These are phyloP conservation scores for Brassica nigra DNA, from an alignment of 345 rosid genomes.

Conservation along the genomic window DNA sequence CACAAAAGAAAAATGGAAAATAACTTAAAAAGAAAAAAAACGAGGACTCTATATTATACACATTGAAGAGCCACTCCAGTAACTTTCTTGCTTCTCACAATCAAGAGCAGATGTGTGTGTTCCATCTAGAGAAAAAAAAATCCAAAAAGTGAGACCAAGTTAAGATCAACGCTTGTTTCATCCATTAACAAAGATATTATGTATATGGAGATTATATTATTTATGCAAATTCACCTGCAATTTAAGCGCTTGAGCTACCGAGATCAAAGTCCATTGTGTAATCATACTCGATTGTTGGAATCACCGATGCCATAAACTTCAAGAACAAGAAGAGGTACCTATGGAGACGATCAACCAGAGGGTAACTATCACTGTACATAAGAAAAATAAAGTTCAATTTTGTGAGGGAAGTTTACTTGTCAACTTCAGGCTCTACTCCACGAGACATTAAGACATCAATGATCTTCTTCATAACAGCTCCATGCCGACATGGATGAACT, in stretches of 20 bases:
- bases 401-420: slow-evolving; percentile 52
- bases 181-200: not conserved
- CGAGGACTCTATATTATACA: not conserved
- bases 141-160: not conserved
- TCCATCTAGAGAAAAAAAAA: not conserved
- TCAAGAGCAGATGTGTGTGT: slow-evolving; percentile 1
- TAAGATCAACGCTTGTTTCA: no score
- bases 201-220: not conserved
- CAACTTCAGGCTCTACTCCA: slow-evolving; percentile 99
- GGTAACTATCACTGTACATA: slow-evolving; percentile 9
- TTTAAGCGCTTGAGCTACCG: slow-evolving; percentile 79
- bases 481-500: slow-evolving; percentile 97
- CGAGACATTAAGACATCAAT: slow-evolving; percentile 94
- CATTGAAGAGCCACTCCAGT: not conserved
- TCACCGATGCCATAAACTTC: slow-evolving; percentile 90
- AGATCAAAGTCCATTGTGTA: slow-evolving; percentile 97
- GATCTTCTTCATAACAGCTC: slow-evolving; percentile 99
- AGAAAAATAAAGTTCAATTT: not conserved
- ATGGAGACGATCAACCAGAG: not conserved
- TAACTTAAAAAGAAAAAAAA: not conserved
- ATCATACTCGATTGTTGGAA: slow-evolving; percentile 94
- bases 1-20: not conserved
- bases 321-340: slow-evolving; percentile 92
- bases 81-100: not conserved
- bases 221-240: slow-evolving; percentile 33